Evolutionary conservation across 257 asterid species (phyloP), one percentile per base, ranked within the genome.

Genomic region (Gynochthodes officinalis): DNA sequence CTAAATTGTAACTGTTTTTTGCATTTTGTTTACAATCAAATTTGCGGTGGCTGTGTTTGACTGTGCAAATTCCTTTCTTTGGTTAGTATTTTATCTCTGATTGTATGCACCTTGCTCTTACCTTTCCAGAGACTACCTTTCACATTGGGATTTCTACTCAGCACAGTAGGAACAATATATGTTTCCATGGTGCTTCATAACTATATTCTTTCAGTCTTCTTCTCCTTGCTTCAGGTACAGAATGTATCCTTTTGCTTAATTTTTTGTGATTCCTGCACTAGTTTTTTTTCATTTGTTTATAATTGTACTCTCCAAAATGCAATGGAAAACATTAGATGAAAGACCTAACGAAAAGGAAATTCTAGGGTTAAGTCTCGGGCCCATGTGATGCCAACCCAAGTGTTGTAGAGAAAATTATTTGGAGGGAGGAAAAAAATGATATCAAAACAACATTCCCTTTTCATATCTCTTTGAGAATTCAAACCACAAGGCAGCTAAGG

Each of bases 141-240:
- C 60, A 91, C 97, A 69, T 28, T 84, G 64, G 87, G 89, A 73
- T 91, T 89, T 77, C 35, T 86, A 53, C 86, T 96, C 64, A 89
- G 90, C 89, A 91, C 89, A 84, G 95, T 69, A 32, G 91, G 93
- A 64, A 91, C 97, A 4, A 71, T 91, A 23, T 91, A 86, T 55
- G 95, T 89, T 39, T 91, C 97, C 59, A 89, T 91, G 95, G 91
- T 91, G 78, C 96, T 87, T 77, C 96, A 91, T 73, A 89, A 95
- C 80, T 91, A 91, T 80, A 58, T 91, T 71, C 91, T 91, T 50
- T 91, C 93, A 48, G 95, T 88, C 57, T 43, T 91, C 65, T 91
- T 89, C 93, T 91, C 97, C 8, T 77, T 85, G 55, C 67, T 91
- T 49, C 96, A 91, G 96, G 97, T 91, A 85, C 48, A 52, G 19